Percentiles rank a stretch among this genome's conserved stretches.
phyloP scores from a whole-genome alignment of 148 eudicot species.

The Amaranthus hypochondriacus region DNA sequence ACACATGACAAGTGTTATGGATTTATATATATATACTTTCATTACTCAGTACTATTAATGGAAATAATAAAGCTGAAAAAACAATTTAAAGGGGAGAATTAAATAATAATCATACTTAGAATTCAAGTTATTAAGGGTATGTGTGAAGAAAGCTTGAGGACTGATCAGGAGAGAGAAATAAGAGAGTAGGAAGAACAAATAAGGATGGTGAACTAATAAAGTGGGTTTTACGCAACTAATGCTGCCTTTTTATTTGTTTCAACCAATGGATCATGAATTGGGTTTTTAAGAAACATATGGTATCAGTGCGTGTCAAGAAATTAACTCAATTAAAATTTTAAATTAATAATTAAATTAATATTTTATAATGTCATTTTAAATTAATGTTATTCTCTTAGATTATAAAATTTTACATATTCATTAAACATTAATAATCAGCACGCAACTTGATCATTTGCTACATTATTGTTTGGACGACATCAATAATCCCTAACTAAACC shows the following conservation, averaged over 20 bases:
- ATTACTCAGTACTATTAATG: background rate
- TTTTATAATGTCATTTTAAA: no score
- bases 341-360: no score
- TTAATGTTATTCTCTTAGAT: no score
- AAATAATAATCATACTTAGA: slow-evolving; percentile 48
- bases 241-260: slow-evolving; percentile 28
- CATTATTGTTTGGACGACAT: no score
- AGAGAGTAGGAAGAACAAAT: slow-evolving; percentile 26
- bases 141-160: no score
- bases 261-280: slow-evolving; percentile 47
- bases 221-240: slow-evolving; percentile 72
- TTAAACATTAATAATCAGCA: no score
- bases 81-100: slow-evolving; percentile 6
- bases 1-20: slow-evolving; percentile 25
- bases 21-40: slow-evolving; percentile 23
- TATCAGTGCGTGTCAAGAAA: no score
- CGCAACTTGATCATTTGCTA: no score
- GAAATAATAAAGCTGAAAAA: background rate
- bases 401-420: no score
- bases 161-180: slow-evolving; percentile 17
- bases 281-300: slow-evolving; percentile 39
- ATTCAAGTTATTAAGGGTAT: slow-evolving; percentile 54
- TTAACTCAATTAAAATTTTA: no score
- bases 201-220: slow-evolving; percentile 46
- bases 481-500: no score